Conservation (phyloP, 495 filamentous ascomycete genomes). For the Aspergillus carlsbadensis region DNA sequence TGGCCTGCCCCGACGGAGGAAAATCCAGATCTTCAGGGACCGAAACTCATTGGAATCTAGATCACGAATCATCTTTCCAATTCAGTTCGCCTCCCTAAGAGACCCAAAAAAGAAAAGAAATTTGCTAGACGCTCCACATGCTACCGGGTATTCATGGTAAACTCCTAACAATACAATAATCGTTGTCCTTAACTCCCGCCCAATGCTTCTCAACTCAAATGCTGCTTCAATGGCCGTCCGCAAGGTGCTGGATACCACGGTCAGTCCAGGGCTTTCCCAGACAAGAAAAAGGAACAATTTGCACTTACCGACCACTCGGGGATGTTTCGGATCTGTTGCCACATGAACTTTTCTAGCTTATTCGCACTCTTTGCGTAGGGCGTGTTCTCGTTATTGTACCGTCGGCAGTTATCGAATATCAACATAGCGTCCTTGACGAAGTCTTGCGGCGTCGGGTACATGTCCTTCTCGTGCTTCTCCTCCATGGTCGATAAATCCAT, state of each 20-base stretch:
- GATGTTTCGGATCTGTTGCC: conserved; percentile 84
- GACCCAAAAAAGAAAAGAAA: conserved; percentile 12
- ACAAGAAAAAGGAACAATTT: neutral
- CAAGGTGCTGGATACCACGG: conserved; percentile 40
- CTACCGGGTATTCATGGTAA: conserved; percentile 21
- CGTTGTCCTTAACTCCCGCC: conserved; percentile 14
- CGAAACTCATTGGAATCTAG: conserved; percentile 12
- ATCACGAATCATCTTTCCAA: conserved; percentile 1
- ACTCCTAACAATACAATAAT: conserved; percentile 6
- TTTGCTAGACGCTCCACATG: conserved; percentile 14
- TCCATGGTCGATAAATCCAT: conserved; percentile 99
- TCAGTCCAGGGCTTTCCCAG: conserved; percentile 7
- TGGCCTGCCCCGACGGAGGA: neutral
- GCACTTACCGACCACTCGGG: conserved; percentile 88
- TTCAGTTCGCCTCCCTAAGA: neutral
- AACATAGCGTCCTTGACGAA: conserved; percentile 89
- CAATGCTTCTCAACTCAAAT: conserved; percentile 6
- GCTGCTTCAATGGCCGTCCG: conserved; percentile 39
- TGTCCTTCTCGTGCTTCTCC: conserved; percentile 87
- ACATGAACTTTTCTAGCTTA: conserved; percentile 97
- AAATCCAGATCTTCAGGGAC: neutral
- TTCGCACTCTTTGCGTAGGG: conserved; percentile 94
- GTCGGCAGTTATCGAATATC: conserved; percentile 91
- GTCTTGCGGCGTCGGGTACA: conserved; percentile 87
- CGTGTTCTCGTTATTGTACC: conserved; percentile 94